These are phyloP conservation scores for Colletotrichum gigasporum DNA, from an alignment of 2,329 filamentous ascomycete species.

Conservation along the genomic window DNA sequence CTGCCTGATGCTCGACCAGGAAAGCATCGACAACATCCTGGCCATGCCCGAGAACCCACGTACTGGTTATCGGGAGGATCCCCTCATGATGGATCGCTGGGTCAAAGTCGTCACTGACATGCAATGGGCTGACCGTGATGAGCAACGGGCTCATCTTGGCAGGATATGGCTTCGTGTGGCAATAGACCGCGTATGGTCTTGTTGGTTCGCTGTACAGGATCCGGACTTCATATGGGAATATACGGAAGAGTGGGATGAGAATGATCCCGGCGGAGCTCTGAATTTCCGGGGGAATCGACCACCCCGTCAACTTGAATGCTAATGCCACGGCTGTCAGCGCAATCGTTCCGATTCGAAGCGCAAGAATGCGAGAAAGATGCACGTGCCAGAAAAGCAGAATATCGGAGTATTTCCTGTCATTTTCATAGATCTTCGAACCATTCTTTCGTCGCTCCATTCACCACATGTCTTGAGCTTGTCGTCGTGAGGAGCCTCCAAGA, in stretches of 20 bases:
- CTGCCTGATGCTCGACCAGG: conserved; percentile 35
- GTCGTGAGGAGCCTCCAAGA: too few relatives aligned
- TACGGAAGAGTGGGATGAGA: conserved; percentile 33
- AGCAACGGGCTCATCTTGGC: conserved; percentile 13
- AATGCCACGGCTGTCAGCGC: too few relatives aligned
- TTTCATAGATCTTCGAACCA: too few relatives aligned
- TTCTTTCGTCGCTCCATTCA: too few relatives aligned
- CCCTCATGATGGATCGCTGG: conserved; percentile 13
- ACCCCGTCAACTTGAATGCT: too few relatives aligned
- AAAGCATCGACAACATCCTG: conserved; percentile 36
- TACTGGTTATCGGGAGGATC: background rate
- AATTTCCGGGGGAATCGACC: conserved; percentile 33
- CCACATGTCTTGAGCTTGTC: too few relatives aligned
- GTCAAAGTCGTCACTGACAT: conserved; percentile 30
- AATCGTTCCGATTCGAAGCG: too few relatives aligned
- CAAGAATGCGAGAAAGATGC: too few relatives aligned
- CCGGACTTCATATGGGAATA: conserved; percentile 28
- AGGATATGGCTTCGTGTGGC: conserved; percentile 32
- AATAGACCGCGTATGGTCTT: conserved; percentile 26
- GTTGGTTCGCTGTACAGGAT: conserved; percentile 30
- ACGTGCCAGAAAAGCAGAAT: too few relatives aligned
- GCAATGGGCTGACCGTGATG: conserved; percentile 18
- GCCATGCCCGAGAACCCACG: conserved; percentile 33
- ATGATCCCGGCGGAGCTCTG: conserved; percentile 23
- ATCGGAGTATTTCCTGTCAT: too few relatives aligned